These are phyloP conservation scores for Taxillus chinensis DNA, from an alignment of 164 flowering plant genomes.

Conservation along the genomic window DNA sequence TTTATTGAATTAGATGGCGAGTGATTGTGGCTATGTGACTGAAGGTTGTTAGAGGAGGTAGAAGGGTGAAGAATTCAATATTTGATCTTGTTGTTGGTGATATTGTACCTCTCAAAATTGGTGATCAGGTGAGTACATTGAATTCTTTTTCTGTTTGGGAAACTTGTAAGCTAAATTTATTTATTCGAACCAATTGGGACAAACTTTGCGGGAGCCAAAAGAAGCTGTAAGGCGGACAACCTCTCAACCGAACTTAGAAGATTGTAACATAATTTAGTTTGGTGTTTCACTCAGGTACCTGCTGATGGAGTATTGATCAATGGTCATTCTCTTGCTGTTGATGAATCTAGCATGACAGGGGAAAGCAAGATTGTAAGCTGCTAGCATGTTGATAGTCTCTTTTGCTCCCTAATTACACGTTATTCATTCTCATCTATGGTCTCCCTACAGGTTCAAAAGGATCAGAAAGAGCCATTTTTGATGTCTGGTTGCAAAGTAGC, in stretches of 20 bases:
- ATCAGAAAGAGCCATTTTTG: not conserved
- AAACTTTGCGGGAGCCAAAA: not conserved
- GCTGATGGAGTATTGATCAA: not conserved
- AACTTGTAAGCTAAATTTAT: too few relatives aligned
- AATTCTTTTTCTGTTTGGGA: not conserved
- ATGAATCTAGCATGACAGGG: slow-evolving; percentile 2
- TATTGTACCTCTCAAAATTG: slow-evolving; percentile 2
- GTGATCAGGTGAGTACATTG: not conserved
- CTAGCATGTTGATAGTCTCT: too few relatives aligned
- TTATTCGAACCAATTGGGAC: too few relatives aligned
- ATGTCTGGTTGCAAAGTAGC: slow-evolving; percentile 3
- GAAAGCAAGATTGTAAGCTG: not conserved
- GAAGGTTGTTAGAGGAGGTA: slow-evolving; percentile 2
- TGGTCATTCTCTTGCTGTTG: slow-evolving; percentile 3
- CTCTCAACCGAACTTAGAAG: not conserved
- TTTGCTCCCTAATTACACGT: too few relatives aligned
- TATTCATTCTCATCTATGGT: not conserved
- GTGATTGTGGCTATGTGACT: not conserved
- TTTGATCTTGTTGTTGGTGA: not conserved
- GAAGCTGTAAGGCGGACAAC: not conserved
- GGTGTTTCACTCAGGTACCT: not conserved
- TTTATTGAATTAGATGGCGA: not conserved
- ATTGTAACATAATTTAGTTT: not conserved
- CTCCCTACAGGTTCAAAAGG: not conserved
- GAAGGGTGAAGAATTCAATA: slow-evolving; percentile 1